Base-by-base conservation (phyloP, 495 filamentous ascomycete species). In the Cercophora samala region DNA sequence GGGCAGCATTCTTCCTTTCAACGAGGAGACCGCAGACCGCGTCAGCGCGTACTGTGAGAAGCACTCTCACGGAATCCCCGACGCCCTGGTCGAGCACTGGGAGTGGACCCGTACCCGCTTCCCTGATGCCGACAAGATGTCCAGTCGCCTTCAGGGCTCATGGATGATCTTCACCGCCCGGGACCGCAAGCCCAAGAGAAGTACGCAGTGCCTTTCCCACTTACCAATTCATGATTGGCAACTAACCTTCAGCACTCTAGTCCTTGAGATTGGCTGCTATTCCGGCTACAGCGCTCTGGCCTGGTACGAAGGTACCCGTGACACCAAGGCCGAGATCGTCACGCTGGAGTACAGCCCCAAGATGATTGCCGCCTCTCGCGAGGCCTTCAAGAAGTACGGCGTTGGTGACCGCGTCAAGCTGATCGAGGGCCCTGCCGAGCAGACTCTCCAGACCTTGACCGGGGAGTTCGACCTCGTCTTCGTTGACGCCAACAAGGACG, bases 271-370 rank as follows among this genome's bases (percentile, higher is more conserved):
- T 54, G 52, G 52, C 4, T 54, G 52, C 52, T 54, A 18, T 11
- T 18, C 52, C 13, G 52, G 52, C 52, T 54, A 54, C 52, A 54
- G 52, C 15, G 52, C 52, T 11, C 13, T 54, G 52, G 52, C 52
- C 52, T 54, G 52, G 52, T 54, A 54, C 52, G 17, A 54, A 21
- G 52, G 17, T 21, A 54, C 52, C 52, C 15, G 19, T 18, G 19
- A 54, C 17, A 54, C 52, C 52, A 18, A 54, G 52, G 52, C 52
- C 52, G 52, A 54, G 52, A 54, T 54, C 15, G 52, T 54, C 19
- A 54, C 52, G 17, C 52, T 54, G 6, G 52, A 54, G 13, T 21
- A 18, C 17, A 21, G 19, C 52, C 52, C 52, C 52, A 54, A 54
- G 13, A 54, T 54, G 52, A 54, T 54, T 21, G 52, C 52, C 19